Base-by-base conservation (phyloP, 306 rosid genomes). In the Medicago arabica region DNA sequence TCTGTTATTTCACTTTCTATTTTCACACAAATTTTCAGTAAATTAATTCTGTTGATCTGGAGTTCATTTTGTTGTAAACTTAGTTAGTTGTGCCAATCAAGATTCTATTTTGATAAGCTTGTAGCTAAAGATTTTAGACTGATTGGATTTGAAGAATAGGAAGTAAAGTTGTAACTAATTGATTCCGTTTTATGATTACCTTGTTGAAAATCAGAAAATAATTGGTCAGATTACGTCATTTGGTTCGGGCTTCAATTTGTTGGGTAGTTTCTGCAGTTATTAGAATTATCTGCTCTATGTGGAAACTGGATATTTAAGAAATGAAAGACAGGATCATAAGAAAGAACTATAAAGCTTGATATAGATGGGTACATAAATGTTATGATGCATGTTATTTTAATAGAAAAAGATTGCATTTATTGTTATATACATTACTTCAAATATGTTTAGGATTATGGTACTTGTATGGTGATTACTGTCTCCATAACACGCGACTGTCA, bases 1-100 rank as follows among this genome's bases (percentile, higher is more conserved):
- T 59, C 11, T 76, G 55, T 53, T 67, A 49, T 51, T 28, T 70
- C 69, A 44, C 60, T 51, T 25, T 72, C 79, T 44, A 78, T 65
- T 63, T 64, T 58, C 60, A 76, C 10, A 25, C 44, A 38, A 13
- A 23, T 63, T 64, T 25, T 41, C 15, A 31, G 17, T 47, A 58
- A 17, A 28, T 46, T 74, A 39, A 25, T 62, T 75, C 62, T 9
- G 28, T 54, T 21, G 46, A 44, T 47, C 38, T 12, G 7, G 41
- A 11, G 10, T 60, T 15, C 14, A 67, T 76, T 76, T 64, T 21
- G 38, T 38, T 67, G 47, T 9, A 36, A 51, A 71, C 44, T 36
- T 75, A 55, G 15, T 55, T 55, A 55, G 25, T 55, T 19, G 34
- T 55, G 62, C 18, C 62, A 17, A 19, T 67, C n/a, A 17, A 7